Evolutionary conservation across 306 rosid species (phyloP), one percentile per base, ranked within the genome.

Genomic region (Prunus davidiana): DNA sequence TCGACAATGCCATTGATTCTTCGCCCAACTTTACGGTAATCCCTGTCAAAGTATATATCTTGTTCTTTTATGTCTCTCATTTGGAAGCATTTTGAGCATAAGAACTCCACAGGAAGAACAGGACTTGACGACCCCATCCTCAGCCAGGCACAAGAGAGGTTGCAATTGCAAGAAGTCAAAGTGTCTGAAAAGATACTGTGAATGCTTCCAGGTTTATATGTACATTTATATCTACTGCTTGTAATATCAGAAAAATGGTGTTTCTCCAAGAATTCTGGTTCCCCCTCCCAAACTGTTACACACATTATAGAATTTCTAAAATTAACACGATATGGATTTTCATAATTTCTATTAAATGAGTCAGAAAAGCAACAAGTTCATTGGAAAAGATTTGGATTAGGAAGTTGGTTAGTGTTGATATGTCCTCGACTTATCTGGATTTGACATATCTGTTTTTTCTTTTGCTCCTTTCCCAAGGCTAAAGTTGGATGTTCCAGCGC

Each of bases 101-200:
- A 43, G 64, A 57, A 65, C 50, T 8, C 56, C 38, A 70, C 78
- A 82, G 84, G 87, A 72, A 28, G 73, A 76, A 49, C 73, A 41
- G 38, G 52, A 19, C 56, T 2, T n/a, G 67, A 32, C 30, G 1
- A 78, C 72, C 47, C 67, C 80, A 67, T 34, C 72, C 55, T 72
- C 75, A 15, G 70, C 77, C 30, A 55, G 82, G 76, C 89, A 82
- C 71, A 82, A 38, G 80, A 72, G 58, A 81, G 87, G 89, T 41
- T 83, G 89, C 80, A 81, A 78, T 46, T 86, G 87, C 84, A 86
- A 69, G 72, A 75, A 72, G 65, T 78, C 87, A 6, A 72, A 54
- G 54, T 81, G 87, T 60, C 25, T 10, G 6, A 49, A 78, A 55
- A 76, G 34, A 32, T 83, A 86, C 45, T 86, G 85, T 32, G 80